phyloP scores from a whole-genome alignment of 208 protist genomes.

The Polymyxa betae region DNA sequence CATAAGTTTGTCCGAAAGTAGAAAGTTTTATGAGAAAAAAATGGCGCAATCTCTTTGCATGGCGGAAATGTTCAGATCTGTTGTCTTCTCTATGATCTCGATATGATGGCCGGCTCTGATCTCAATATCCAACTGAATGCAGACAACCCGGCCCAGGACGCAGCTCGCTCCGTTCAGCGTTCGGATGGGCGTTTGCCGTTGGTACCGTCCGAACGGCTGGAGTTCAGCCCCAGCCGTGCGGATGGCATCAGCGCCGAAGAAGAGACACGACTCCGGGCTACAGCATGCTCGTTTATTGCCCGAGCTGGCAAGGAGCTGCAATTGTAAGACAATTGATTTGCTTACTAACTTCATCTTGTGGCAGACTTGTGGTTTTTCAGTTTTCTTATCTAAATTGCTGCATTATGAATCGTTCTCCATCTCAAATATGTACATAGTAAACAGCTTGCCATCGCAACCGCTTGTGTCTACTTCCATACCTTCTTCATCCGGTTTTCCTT shows the following conservation, averaged over 20 bases:
- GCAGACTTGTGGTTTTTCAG: not conserved
- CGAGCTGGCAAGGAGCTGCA: constrained; percentile 38
- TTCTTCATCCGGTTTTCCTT: constrained; percentile 44
- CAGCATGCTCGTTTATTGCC: constrained; percentile 33
- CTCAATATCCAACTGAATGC: too few species aligned
- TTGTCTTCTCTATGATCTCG: too few species aligned
- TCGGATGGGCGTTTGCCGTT: constrained; percentile 14
- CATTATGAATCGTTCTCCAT: too few species aligned
- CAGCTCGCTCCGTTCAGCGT: too few species aligned
- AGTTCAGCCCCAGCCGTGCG: not conserved
- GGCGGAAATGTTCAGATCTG: too few species aligned
- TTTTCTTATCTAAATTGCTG: too few species aligned
- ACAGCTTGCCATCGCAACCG: constrained; percentile 44
- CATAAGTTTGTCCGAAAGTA: too few species aligned
- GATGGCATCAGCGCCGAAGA: not conserved
- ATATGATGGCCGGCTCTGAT: too few species aligned
- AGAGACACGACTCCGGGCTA: not conserved
- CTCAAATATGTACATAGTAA: too few species aligned
- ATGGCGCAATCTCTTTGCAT: too few species aligned
- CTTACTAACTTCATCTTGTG: not conserved
- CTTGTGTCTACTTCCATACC: constrained; percentile 33
- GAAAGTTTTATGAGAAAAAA: too few species aligned
- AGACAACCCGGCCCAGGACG: too few species aligned
- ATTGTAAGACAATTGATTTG: not conserved
- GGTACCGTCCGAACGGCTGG: not conserved